phyloP scores from a whole-genome alignment of 805 yeast species.

The Monosporozyma aerobia region DNA sequence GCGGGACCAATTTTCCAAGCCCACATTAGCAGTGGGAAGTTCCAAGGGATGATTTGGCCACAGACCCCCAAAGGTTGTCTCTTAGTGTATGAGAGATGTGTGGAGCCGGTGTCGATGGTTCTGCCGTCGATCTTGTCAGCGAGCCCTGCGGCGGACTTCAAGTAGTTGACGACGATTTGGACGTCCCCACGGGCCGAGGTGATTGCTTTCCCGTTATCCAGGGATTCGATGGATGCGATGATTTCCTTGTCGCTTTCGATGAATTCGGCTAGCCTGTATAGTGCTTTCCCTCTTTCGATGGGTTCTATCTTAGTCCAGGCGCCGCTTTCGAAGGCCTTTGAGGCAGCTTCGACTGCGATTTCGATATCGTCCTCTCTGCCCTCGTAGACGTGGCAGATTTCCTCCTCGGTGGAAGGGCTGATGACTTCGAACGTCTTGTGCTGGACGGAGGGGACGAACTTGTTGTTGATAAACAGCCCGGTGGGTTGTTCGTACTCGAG shows the following conservation, averaged over 20 bases:
- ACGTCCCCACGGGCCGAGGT: conserved; percentile 67
- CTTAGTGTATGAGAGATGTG: conserved; percentile 68
- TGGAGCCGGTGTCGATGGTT: conserved; percentile 61
- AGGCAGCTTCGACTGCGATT: conserved; percentile 78
- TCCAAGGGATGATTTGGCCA: conserved; percentile 96
- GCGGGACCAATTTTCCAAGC: conserved; percentile 95
- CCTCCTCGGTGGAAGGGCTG: conserved; percentile 69
- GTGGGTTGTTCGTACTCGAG: conserved; percentile 66
- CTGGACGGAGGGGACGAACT: conserved; percentile 55
- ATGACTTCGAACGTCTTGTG: conserved; percentile 53
- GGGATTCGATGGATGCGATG: conserved; percentile 71
- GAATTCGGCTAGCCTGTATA: conserved; percentile 67
- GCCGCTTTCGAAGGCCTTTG: conserved; percentile 66
- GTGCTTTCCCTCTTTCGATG: conserved; percentile 49
- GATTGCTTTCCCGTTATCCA: conserved; percentile 84
- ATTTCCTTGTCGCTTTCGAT: conserved; percentile 63
- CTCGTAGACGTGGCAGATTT: conserved; percentile 58
- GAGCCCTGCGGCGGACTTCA: conserved; percentile 84
- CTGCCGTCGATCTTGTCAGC: conserved; percentile 81
- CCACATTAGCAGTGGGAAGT: conserved; percentile 89
- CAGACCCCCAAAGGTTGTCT: conserved; percentile 93
- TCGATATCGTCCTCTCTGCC: conserved; percentile 76
- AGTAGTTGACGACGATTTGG: conserved; percentile 52
- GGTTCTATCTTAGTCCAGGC: conserved; percentile 69
- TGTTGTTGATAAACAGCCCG: conserved; percentile 76